A percentile compares a stretch with the other conserved stretches of the same genome.
phyloP scores from a whole-genome alignment of 345 rosid species.

The Adansonia digitata region DNA sequence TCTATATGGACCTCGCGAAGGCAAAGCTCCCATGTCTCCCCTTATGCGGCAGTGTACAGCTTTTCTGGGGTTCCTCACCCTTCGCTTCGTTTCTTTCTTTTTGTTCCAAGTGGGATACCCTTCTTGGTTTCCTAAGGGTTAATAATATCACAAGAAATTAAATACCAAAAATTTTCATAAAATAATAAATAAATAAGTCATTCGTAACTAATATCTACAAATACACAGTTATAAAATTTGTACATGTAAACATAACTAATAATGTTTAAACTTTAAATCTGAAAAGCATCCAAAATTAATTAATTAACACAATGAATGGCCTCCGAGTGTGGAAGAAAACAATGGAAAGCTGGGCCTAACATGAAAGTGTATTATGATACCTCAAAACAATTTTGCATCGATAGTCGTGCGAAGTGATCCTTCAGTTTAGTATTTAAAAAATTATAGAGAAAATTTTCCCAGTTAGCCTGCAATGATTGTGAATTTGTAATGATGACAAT shows the following conservation, averaged over 20 bases:
- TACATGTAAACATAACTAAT: too few species aligned
- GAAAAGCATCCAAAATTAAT: not conserved
- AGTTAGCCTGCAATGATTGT: not conserved
- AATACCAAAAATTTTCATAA: too few species aligned
- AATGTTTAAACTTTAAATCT: not conserved
- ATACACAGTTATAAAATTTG: too few species aligned
- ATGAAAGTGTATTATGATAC: not conserved
- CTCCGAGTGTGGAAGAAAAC: too few species aligned
- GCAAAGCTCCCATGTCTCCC: slow-evolving; percentile 6
- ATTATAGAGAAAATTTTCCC: not conserved
- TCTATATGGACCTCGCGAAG: slow-evolving; percentile 1
- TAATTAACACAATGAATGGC: not conserved
- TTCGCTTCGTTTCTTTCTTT: too few species aligned
- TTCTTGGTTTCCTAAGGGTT: not conserved
- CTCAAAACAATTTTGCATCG: not conserved
- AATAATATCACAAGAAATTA: too few species aligned
- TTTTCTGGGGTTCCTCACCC: slow-evolving; percentile 17
- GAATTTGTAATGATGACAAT: too few species aligned
- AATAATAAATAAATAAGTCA: too few species aligned
- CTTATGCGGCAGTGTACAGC: slow-evolving; percentile 18
- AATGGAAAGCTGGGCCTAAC: not conserved
- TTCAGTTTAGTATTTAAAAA: not conserved
- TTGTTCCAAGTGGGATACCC: too few species aligned
- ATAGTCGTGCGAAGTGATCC: not conserved
- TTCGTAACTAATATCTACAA: too few species aligned